Evolutionary conservation across 1,284 basidiomycete genomes (phyloP), one percentile per base, ranked within the genome.

Genomic region (Boletus nobilissimus): DNA sequence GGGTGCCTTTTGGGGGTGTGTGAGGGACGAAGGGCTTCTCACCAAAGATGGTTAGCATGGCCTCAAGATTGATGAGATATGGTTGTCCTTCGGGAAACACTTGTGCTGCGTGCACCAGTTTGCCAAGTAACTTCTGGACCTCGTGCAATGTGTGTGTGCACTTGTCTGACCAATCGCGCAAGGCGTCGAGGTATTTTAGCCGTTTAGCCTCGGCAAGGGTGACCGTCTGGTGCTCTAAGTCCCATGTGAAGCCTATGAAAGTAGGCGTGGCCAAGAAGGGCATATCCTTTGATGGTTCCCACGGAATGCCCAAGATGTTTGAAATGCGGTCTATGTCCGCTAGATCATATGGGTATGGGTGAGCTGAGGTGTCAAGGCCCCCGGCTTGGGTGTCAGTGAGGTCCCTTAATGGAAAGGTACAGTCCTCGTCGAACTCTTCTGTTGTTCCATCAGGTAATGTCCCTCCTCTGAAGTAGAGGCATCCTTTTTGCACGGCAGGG

Each of bases 241-340:
- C 72, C 84, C 84, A 85, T 0, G 60, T 7, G 13, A 86, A 80
- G 18, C 84, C 82, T 2, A 85, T 64, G 39, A 77, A 85, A 0
- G 24, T 67, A 1, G 79, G 62, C 0, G 16, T n/a, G 0, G 24
- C n/a, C 0, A 57, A 46, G 60, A 85, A 85, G 2, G 60, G 64
- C 0, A 24, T 54, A 13, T 77, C 66, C 4, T 79, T 79, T 16
- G 57, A 75, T 0, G 1, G 38, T 51, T 79, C 74, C 76, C 78
- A 80, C 0, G 67, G 76, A 2, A 80, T 80, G 0, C 74, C 78
- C 0, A 80, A 19, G 2, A 14, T 3, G 7, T 43, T 1, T 0
- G 74, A 54, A 1, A 80, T 63, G 0, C 7, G 3, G 36, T 80
- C 18, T 14, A 74, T 74, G 24, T 74, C 46, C 3, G 0, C 39